Conservation (phyloP, 2,329 filamentous ascomycete species). For the Phyllosticta ampelicida region DNA sequence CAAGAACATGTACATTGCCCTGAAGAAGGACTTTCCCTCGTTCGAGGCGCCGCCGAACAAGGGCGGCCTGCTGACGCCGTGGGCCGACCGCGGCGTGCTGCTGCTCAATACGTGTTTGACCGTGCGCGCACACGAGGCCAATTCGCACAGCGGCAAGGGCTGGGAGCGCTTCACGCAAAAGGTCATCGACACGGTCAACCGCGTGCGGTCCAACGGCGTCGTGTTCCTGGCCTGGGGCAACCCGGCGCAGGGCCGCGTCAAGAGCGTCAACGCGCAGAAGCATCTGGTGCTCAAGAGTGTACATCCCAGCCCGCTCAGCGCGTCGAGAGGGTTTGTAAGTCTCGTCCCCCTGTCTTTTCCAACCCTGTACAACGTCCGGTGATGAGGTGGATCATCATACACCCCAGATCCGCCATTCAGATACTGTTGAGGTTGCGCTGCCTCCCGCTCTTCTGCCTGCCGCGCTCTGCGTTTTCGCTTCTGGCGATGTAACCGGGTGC, state of each 20-base stretch:
- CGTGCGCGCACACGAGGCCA: slow-evolving; percentile 78
- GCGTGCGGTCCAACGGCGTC: slow-evolving; percentile 66
- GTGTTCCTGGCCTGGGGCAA: slow-evolving; percentile 93
- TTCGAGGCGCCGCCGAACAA: slow-evolving; percentile 67
- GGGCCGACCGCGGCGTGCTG: slow-evolving; percentile 87
- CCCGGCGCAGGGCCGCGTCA: slow-evolving; percentile 69
- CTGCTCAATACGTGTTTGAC: slow-evolving; percentile 93
- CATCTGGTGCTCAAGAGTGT: slow-evolving; percentile 80
- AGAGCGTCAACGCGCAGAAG: slow-evolving; percentile 57
- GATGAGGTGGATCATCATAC: not conserved
- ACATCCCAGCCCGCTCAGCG: slow-evolving; percentile 90
- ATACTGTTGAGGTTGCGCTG: slow-evolving; percentile 5
- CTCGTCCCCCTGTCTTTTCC: not conserved
- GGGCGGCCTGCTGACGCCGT: slow-evolving; percentile 76
- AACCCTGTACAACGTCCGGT: not conserved
- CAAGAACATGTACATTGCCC: slow-evolving; percentile 82
- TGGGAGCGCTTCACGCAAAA: slow-evolving; percentile 93
- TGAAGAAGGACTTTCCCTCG: slow-evolving; percentile 77
- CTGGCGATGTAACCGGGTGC: not conserved
- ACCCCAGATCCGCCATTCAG: slow-evolving; percentile 1
- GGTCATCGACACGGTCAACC: slow-evolving; percentile 77
- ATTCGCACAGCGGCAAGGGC: slow-evolving; percentile 72
- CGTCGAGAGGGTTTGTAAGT: slow-evolving; percentile 63
- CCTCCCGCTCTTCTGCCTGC: not conserved
- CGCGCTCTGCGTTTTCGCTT: not conserved